These are phyloP conservation scores for Porcisia hertigi DNA, from an alignment of 208 protist genomes.

Conservation along the genomic window DNA sequence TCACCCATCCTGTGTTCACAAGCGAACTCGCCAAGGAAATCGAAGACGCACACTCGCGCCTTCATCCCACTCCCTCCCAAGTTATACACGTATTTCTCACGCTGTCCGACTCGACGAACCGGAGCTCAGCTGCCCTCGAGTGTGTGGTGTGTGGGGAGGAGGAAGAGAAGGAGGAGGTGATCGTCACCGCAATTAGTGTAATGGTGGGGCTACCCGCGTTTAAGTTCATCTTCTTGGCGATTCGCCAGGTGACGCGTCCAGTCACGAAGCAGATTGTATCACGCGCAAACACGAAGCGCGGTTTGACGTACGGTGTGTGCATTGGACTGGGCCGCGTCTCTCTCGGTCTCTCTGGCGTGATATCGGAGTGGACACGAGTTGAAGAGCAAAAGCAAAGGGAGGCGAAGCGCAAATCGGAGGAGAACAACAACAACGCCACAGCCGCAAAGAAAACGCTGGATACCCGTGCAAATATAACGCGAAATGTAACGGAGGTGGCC, in stretches of 20 bases:
- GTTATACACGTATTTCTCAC: not conserved
- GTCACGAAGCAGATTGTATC: constrained; percentile 56
- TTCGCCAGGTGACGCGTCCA: constrained; percentile 81
- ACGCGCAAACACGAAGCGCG: constrained; percentile 55
- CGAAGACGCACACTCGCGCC: not conserved
- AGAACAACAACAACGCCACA: constrained; percentile 22
- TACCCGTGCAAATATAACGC: constrained; percentile 10
- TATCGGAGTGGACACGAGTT: constrained; percentile 57
- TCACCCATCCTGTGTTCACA: not conserved
- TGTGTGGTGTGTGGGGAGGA: too few relatives aligned
- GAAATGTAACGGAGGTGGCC: constrained; percentile 20
- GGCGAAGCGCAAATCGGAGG: constrained; percentile 31
- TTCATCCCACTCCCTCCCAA: not conserved
- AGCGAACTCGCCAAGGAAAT: not conserved
- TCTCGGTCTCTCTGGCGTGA: constrained; percentile 67
- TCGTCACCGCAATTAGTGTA: constrained; percentile 15
- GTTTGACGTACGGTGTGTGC: constrained; percentile 66
- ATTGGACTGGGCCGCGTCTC: constrained; percentile 80
- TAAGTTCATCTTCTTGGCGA: constrained; percentile 76
- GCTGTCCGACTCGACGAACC: not conserved
- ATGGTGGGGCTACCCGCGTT: constrained; percentile 80
- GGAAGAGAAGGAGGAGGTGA: not conserved
- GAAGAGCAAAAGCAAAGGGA: constrained; percentile 44
- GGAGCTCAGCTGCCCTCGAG: not conserved
- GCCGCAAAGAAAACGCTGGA: constrained; percentile 21